These are phyloP conservation scores for Angomonas ambiguus DNA, from an alignment of 208 protist genomes.

Conservation along the genomic window DNA sequence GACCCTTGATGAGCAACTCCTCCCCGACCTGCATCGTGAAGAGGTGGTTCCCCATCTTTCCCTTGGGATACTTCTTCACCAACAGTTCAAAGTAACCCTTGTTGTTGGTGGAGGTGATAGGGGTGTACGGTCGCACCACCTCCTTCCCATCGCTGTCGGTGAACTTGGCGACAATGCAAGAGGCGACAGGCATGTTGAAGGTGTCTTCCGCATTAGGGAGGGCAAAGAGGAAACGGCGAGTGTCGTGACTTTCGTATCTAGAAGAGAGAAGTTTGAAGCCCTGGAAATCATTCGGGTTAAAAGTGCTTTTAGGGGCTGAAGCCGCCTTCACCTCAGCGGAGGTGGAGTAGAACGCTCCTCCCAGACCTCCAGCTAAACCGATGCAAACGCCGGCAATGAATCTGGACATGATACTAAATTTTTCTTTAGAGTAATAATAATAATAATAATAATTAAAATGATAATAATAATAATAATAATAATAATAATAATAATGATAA, in stretches of 20 bases:
- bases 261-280: constrained; percentile 79
- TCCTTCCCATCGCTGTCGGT: constrained; percentile 78
- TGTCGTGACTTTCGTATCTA: constrained; percentile 85
- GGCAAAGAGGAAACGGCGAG: constrained; percentile 75
- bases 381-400: constrained; percentile 30
- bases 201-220: constrained; percentile 38
- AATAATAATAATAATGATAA: neutral
- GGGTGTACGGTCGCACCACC: constrained; percentile 89
- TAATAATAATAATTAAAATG: too few relatives aligned
- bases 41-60: constrained; percentile 90
- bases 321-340: constrained; percentile 21
- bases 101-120: constrained; percentile 58
- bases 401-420: neutral
- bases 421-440: constrained; percentile 8
- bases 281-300: constrained; percentile 66
- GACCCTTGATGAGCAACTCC: constrained; percentile 86
- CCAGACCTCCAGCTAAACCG: constrained; percentile 26
- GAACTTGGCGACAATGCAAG: constrained; percentile 77
- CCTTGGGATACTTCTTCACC: constrained; percentile 83
- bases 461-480: too few relatives aligned
- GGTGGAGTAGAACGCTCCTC: constrained; percentile 30
- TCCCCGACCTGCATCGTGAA: constrained; percentile 88
- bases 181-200: constrained; percentile 63
- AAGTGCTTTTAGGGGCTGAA: constrained; percentile 38
- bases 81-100: constrained; percentile 82